Evolutionary conservation across 768 basidiomycete genomes (phyloP).

Genomic region (Termitomyces sp.): DNA sequence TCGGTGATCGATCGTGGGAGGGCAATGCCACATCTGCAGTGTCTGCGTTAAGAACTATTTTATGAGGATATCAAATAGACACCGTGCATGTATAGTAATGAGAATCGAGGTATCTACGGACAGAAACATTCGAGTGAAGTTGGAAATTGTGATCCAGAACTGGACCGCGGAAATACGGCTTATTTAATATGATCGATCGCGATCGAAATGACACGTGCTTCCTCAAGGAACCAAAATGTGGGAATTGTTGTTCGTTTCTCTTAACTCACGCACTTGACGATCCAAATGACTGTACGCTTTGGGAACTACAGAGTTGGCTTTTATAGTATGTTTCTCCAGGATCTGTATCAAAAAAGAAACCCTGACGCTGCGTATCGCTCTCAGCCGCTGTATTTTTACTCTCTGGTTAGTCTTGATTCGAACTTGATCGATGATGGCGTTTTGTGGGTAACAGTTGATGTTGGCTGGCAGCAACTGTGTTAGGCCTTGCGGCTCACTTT

Average conservation of each 20-base stretch:
- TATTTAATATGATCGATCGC: background rate
- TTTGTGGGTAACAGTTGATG: slow-evolving; percentile 3
- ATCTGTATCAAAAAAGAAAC: background rate
- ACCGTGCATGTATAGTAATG: background rate
- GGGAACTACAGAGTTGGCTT: slow-evolving; percentile 45
- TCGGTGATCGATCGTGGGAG: slow-evolving; percentile 17
- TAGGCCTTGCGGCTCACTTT: slow-evolving; percentile 67
- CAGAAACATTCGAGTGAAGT: background rate
- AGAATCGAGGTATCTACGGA: background rate
- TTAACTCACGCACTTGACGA: slow-evolving; percentile 5
- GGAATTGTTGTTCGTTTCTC: background rate
- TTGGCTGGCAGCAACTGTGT: slow-evolving; percentile 36
- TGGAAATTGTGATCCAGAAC: background rate
- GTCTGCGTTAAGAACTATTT: background rate
- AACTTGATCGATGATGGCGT: background rate
- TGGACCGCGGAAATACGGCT: too few relatives aligned
- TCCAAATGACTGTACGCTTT: slow-evolving; percentile 57
- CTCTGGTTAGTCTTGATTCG: slow-evolving; percentile 27
- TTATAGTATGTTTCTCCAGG: slow-evolving; percentile 33
- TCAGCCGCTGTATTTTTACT: slow-evolving; percentile 39
- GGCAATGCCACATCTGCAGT: background rate
- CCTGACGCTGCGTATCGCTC: background rate
- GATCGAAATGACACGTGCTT: slow-evolving; percentile 6
- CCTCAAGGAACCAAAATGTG: background rate
- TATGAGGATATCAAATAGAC: background rate